Base-by-base conservation (phyloP, 805 yeast genomes). In the Saccharomycopsis sp. region DNA sequence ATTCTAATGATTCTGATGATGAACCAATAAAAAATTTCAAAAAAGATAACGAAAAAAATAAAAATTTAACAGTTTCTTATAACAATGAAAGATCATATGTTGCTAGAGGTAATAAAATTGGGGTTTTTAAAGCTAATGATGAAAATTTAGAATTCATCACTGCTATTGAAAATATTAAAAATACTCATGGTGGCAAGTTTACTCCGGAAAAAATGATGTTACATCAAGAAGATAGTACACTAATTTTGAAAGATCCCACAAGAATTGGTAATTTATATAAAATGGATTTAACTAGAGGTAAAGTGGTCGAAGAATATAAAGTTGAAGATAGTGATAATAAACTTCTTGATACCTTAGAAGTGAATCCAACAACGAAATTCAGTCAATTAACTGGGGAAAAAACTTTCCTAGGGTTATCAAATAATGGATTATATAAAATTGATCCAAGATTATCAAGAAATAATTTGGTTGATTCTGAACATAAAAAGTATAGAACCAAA, bases 271-370 rank as follows among this genome's bases (percentile, higher is more conserved):
- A 63, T 23, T 55, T 87, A 36, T 83, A 69, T 60, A 72, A 74
- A 49, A 72, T 86, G 86, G 96, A 87, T 61, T 59, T 87, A 36
- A 81, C 73, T 53, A 69, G 75, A 42, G 96, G 95, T 12, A 66
- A 77, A 52, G 69, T 87, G 39, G 80, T 87, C n/a, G 95, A 87
- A 55, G 92, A 84, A 54, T 87, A 94, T 92, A 61, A 69, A 27
- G 66, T 81, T 17, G 52, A 56, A 18, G 18, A 29, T 12, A 66
- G 64, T 20, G 69, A 70, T 39, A 64, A 57, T 15, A 60, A 60
- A 20, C n/a, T n/a, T n/a, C 47, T 67, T 5, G 65, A 75, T 15
- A 64, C 78, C 21, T 71, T 70, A 14, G 66, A 70, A 23, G 78
- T 76, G 55, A 81, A 79, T 2, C 88, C 94, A 3, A 66, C 74